Evolutionary conservation across 2,329 filamentous ascomycete genomes (phyloP), one percentile per base, ranked within the genome.

Genomic region (Fusarium cyanostomum): DNA sequence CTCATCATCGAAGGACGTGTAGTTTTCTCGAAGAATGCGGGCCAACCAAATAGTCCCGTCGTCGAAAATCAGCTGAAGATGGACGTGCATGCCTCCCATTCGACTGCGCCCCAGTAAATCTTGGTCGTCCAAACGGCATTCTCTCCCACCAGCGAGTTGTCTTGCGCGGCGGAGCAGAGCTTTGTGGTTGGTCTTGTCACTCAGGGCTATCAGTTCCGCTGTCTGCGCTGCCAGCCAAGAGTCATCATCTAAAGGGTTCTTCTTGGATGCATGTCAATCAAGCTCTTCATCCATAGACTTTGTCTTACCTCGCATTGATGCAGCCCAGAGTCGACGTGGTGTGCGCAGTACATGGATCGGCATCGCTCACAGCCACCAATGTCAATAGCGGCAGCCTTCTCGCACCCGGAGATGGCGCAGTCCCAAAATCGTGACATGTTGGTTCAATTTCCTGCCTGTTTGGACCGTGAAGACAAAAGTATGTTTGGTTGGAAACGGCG

Each of bases 221-320:
- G 59, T 62, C 43, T 66, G 58, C 21, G 45, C 54, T 13, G 62
- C 62, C 16, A 54, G 13, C 62, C 63, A 61, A 12, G 52, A 56
- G 2, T 66, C 66, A 18, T 64, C 52, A 50, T 63, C 59, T 16
- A 69, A 50, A 15, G 59, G 59, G 15, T 59, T 38, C 6, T 43
- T 26, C 59, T 62, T 11, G 15, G n/a, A n/a, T n/a, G n/a, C n/a
- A n/a, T n/a, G n/a, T n/a, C n/a, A n/a, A n/a, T n/a, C n/a, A n/a
- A n/a, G n/a, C n/a, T n/a, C n/a, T n/a, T n/a, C n/a, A n/a, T n/a
- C n/a, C n/a, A 41, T 11, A 21, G 24, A 43, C 6, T 31, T 10
- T 7, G 41, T 27, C 39, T 35, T 30, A 53, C 55, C 49, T 42
- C n/a, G 24, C 55, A 58, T 13, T 5, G 16, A 21, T 58, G 49